A percentile compares a stretch with the other conserved stretches of the same genome.
These are phyloP conservation scores for Martensiomyces pterosporus DNA, from an alignment of 192 early-diverging fungal species.

Conservation along the genomic window DNA sequence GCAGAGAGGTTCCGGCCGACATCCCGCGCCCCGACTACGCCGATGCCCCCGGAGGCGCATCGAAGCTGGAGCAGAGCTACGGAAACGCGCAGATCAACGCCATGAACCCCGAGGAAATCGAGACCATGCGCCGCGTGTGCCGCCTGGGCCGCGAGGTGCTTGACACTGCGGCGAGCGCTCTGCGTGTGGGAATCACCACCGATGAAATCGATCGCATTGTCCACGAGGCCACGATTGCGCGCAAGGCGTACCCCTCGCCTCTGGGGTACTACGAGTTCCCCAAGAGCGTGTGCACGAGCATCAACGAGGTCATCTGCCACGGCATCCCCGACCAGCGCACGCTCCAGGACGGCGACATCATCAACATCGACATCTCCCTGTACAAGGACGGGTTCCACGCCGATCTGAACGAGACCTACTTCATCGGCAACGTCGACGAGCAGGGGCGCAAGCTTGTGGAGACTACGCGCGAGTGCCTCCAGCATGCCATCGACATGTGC, in stretches of 20 bases:
- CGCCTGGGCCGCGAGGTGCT: constrained; percentile 84
- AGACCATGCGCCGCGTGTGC: constrained; percentile 76
- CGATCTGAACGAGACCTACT: constrained; percentile 93
- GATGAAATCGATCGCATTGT: constrained; percentile 95
- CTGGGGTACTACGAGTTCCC: constrained; percentile 96
- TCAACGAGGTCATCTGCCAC: constrained; percentile 96
- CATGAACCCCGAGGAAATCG: constrained; percentile 68
- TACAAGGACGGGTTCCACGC: constrained; percentile 91
- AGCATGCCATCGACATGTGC: constrained; percentile 87
- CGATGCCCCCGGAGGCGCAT: constrained; percentile 55
- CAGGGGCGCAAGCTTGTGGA: constrained; percentile 69
- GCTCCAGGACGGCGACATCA: constrained; percentile 91
- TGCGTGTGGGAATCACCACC: constrained; percentile 82
- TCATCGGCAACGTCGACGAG: constrained; percentile 85
- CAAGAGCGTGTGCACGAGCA: constrained; percentile 89
- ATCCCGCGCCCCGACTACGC: constrained; percentile 76
- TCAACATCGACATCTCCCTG: constrained; percentile 89
- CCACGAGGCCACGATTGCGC: constrained; percentile 90
- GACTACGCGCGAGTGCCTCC: constrained; percentile 79
- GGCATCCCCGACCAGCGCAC: constrained; percentile 94
- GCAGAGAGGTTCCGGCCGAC: constrained; percentile 58
- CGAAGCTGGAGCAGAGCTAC: constrained; percentile 70
- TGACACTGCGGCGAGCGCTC: constrained; percentile 75
- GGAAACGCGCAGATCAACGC: constrained; percentile 68
- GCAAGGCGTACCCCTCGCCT: constrained; percentile 91